These are phyloP conservation scores for Ceratocystis ficicola DNA, from an alignment of 2,329 filamentous ascomycete genomes.

Conservation along the genomic window DNA sequence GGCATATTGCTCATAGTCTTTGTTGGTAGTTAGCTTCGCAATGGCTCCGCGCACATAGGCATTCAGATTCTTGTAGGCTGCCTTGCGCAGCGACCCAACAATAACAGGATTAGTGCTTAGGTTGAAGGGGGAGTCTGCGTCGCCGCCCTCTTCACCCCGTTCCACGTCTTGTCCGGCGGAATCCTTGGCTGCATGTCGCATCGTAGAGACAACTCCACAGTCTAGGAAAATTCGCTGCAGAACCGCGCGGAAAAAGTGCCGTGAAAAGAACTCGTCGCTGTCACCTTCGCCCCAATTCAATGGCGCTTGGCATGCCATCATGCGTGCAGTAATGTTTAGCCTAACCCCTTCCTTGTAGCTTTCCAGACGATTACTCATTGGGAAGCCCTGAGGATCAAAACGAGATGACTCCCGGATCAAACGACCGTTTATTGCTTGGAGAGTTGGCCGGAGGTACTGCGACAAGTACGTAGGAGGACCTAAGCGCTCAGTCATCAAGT, in stretches of 20 bases:
- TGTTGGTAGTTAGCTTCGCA: conserved; percentile 52
- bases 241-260: conserved; percentile 85
- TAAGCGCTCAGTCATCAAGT: conserved; percentile 80
- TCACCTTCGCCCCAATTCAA: conserved; percentile 77
- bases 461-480: conserved; percentile 79
- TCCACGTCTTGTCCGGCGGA: conserved; percentile 23
- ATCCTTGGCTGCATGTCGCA: conserved; percentile 32
- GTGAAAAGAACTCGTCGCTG: conserved; percentile 76
- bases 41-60: conserved; percentile 73
- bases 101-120: conserved; percentile 66
- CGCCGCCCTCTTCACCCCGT: conserved; percentile 25
- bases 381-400: conserved; percentile 84
- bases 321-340: conserved; percentile 88
- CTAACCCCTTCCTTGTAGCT: conserved; percentile 54
- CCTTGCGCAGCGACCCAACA: conserved; percentile 72
- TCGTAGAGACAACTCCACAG: conserved; percentile 56
- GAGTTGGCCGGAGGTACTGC: conserved; percentile 57
- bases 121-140: conserved; percentile 35
- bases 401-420: conserved; percentile 54
- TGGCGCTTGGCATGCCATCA: conserved; percentile 96
- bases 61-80: conserved; percentile 61
- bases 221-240: conserved; percentile 90
- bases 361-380: conserved; percentile 65
- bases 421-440: conserved; percentile 56
- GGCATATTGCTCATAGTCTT: conserved; percentile 46